Evolutionary conservation across 1,139 yeast genomes (phyloP), one percentile per base, ranked within the genome.

Genomic region (Eremothecium coryli): DNA sequence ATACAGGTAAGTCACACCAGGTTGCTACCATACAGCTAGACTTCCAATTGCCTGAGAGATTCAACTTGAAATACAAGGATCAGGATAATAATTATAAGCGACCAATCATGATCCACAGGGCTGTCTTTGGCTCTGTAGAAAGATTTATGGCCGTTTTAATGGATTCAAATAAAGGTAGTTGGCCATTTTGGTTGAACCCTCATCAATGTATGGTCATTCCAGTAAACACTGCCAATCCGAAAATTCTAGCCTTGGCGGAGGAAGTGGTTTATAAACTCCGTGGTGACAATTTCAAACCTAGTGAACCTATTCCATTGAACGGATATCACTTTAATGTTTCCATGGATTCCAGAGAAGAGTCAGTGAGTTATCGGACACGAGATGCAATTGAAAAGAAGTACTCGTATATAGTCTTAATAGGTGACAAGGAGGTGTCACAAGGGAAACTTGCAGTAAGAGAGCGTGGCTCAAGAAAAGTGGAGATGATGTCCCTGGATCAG

Each of bases 121-220:
- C 98, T 0, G 86, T 90, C 2, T 82, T 85, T 51, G 99, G 99
- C 0, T 84, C 95, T 0, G 69, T 90, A 16, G 98, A 90, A 58
- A 70, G 99, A 46, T 88, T 90, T 58, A 66, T 90, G 58, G 96
- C 97, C 3, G 74, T 93, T 44, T 65, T 90, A 40, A 74, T 88
- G 32, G 98, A 93, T 55, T 95, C 88, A 49, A 88, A 76, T 56
- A 74, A 74, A 38, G 99, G 98, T 0, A 81, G 81, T 47, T 90
- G 99, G 98, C 99, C 99, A 9, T 90, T 93, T 56, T 90, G 98
- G 98, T 61, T 90, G 39, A 84, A 82, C 42, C 96, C 98, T n/a
- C 70, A 93, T 44, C 99, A 90, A 56, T 94, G 93, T 0, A 67
- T 82, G 28, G 71, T 90, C 3, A 70, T 93, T 4, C 97, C 98